Evolutionary conservation across 1,284 basidiomycete genomes (phyloP).

Genomic region (Ceratobasidium sp.): DNA sequence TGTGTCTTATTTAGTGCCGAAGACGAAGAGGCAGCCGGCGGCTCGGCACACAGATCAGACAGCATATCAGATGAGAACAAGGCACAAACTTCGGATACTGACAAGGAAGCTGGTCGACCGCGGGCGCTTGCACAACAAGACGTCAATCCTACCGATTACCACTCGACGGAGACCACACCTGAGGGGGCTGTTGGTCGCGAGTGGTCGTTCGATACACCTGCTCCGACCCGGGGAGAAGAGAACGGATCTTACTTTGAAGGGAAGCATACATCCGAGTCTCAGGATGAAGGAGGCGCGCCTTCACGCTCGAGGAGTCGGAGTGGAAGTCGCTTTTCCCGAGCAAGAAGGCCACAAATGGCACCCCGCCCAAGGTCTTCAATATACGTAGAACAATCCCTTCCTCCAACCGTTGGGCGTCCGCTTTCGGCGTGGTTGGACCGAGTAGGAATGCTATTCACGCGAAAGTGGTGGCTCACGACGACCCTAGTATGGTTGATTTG

Average conservation of each 20-base stretch:
- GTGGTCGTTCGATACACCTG: conserved; percentile 31
- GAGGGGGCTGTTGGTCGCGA: conserved; percentile 23
- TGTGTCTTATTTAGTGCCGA: conserved; percentile 9
- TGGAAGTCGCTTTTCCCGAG: not conserved
- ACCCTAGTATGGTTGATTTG: conserved; percentile 85
- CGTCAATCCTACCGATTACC: conserved; percentile 27
- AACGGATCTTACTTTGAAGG: conserved; percentile 12
- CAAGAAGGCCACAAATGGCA: conserved; percentile 2
- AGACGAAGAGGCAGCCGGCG: conserved; percentile 5
- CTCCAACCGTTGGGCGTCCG: conserved; percentile 57
- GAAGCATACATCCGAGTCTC: not conserved
- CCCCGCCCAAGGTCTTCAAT: conserved; percentile 49
- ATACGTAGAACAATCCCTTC: conserved; percentile 54
- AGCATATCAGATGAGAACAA: conserved; percentile 19
- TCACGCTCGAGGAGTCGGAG: conserved; percentile 12
- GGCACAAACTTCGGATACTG: conserved; percentile 7
- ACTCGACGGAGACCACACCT: conserved; percentile 9
- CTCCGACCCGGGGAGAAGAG: conserved; percentile 5
- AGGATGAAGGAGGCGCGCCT: conserved; percentile 2
- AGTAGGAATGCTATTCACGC: conserved; percentile 76
- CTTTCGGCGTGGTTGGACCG: conserved; percentile 73
- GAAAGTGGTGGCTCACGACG: conserved; percentile 85
- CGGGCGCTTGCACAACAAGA: conserved; percentile 25
- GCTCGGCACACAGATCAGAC: not conserved
- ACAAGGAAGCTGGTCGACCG: conserved; percentile 2